A percentile compares a stretch with the other conserved stretches of the same genome.
phyloP scores from a whole-genome alignment of 805 yeast genomes.

The Pichia cephalocereana region DNA sequence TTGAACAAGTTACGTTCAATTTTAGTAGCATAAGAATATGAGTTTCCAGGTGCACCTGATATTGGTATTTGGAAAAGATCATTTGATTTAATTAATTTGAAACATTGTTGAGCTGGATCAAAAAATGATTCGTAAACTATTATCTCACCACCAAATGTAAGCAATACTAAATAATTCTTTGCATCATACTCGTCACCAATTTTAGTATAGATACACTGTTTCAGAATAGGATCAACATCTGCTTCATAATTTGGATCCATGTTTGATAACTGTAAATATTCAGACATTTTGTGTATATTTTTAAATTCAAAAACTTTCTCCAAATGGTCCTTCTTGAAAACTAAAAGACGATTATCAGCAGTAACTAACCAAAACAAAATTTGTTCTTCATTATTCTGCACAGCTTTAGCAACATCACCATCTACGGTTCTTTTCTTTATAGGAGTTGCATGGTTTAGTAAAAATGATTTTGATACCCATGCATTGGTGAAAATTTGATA shows the following conservation, averaged over 20 bases:
- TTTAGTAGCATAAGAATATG: slow-evolving; percentile 57
- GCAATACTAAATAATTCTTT: slow-evolving; percentile 57
- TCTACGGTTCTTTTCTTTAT: slow-evolving; percentile 19
- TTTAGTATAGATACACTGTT: slow-evolving; percentile 53
- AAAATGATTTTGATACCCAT: slow-evolving; percentile 43
- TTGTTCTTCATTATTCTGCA: slow-evolving; percentile 21
- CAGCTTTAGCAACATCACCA: slow-evolving; percentile 17
- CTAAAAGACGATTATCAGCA: slow-evolving; percentile 65
- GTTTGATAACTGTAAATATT: slow-evolving; percentile 32
- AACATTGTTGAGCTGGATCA: slow-evolving; percentile 31
- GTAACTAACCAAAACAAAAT: slow-evolving; percentile 58
- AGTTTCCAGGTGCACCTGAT: slow-evolving; percentile 76
- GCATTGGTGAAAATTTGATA: slow-evolving; percentile 56
- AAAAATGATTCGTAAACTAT: slow-evolving; percentile 51
- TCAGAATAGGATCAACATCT: slow-evolving; percentile 65
- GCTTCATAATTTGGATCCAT: slow-evolving; percentile 41
- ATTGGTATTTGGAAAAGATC: slow-evolving; percentile 36
- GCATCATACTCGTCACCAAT: slow-evolving; percentile 49
- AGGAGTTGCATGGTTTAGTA: slow-evolving; percentile 35
- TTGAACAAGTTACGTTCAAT: slow-evolving; percentile 61
- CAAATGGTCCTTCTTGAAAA: slow-evolving; percentile 47
- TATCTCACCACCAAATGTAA: slow-evolving; percentile 78
- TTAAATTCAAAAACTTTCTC: slow-evolving; percentile 46
- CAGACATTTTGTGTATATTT: slow-evolving; percentile 39
- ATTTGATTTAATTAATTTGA: slow-evolving; percentile 33